These are phyloP conservation scores for Termitomyces sp. DNA, from an alignment of 768 basidiomycete genomes.

Conservation along the genomic window DNA sequence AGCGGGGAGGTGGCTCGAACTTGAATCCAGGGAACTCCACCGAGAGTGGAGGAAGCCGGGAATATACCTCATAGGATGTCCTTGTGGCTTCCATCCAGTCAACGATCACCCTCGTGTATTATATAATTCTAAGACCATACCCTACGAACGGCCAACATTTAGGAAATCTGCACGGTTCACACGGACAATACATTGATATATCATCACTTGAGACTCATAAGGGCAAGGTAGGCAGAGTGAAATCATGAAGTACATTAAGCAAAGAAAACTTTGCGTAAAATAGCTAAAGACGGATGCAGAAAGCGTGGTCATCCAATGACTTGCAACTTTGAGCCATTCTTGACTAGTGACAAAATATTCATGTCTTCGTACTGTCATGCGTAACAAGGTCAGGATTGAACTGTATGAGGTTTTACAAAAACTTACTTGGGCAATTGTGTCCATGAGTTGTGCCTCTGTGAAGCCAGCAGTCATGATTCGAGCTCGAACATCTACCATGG, in stretches of 20 bases:
- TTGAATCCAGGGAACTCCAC: constrained; percentile 28
- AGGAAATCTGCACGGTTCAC: not conserved
- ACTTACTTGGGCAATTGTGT: constrained; percentile 75
- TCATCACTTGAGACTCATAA: not conserved
- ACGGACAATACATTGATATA: not conserved
- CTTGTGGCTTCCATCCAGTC: not conserved
- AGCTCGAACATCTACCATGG: constrained; percentile 83
- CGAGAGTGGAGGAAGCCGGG: constrained; percentile 68
- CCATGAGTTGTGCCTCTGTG: constrained; percentile 87
- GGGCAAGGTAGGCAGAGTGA: not conserved
- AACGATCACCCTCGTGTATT: not conserved
- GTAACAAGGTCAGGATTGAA: constrained; percentile 11
- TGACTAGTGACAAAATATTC: constrained; percentile 76
- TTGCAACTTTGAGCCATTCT: constrained; percentile 76
- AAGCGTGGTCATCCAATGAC: constrained; percentile 38
- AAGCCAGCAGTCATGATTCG: constrained; percentile 84
- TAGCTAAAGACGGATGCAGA: not conserved
- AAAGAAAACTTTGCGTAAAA: constrained; percentile 4
- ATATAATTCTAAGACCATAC: constrained; percentile 4
- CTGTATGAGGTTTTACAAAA: not conserved
- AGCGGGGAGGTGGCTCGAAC: constrained; percentile 11
- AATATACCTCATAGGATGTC: constrained; percentile 44
- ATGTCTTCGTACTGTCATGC: constrained; percentile 76
- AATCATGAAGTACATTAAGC: not conserved
- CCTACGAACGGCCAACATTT: not conserved